These are phyloP conservation scores for Penicillium flavigenum DNA, from an alignment of 495 filamentous ascomycete species.

Conservation along the genomic window DNA sequence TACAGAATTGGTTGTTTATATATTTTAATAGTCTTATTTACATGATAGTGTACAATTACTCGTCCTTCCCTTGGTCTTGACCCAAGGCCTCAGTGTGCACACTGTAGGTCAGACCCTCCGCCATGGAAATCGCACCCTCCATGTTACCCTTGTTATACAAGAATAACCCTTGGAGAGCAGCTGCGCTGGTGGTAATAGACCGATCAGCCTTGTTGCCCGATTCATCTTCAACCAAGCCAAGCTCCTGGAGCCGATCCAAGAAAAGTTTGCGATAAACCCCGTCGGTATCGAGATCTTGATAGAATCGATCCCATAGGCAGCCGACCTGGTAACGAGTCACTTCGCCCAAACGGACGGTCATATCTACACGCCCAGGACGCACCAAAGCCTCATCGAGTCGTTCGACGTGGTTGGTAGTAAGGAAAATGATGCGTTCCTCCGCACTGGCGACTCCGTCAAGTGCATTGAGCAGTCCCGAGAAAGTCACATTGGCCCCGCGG, in stretches of 20 bases:
- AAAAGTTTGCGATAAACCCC: constrained; percentile 50
- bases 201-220: constrained; percentile 39
- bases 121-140: constrained; percentile 81
- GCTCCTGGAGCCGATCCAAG: constrained; percentile 48
- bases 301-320: constrained; percentile 93
- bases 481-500: constrained; percentile 85
- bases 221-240: constrained; percentile 54
- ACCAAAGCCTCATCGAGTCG: constrained; percentile 86
- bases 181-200: constrained; percentile 67
- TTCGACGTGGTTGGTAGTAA: constrained; percentile 94
- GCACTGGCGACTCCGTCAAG: constrained; percentile 93
- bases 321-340: constrained; percentile 80
- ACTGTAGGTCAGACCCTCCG: constrained; percentile 55
- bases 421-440: constrained; percentile 87
- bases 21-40: constrained; percentile 28
- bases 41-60: constrained; percentile 33
- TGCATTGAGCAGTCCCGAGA: constrained; percentile 90
- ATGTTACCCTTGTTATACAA: constrained; percentile 90
- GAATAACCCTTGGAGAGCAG: constrained; percentile 89
- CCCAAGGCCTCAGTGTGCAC: constrained; percentile 35
- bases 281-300: constrained; percentile 71
- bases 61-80: constrained; percentile 13
- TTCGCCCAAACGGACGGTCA: constrained; percentile 86
- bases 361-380: constrained; percentile 87
- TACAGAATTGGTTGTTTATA: constrained; percentile 13